phyloP scores from a whole-genome alignment of 2,329 filamentous ascomycete species.

The Grosmannia serpens region DNA sequence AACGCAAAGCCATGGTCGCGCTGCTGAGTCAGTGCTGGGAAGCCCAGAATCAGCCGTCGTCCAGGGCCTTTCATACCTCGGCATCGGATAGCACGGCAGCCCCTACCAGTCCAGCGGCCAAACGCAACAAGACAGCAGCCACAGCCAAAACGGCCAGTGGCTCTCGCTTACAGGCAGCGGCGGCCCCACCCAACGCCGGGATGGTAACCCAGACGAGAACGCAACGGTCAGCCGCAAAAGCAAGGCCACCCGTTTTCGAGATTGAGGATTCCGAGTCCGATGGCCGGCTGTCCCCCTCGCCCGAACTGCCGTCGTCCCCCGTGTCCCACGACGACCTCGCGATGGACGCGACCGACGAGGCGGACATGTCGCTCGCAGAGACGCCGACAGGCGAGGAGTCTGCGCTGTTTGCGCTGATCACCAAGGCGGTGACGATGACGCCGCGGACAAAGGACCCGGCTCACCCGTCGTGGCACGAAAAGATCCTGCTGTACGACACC shows the following conservation, averaged over 20 bases:
- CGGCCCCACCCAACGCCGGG: too few relatives aligned
- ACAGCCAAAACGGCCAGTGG: background rate
- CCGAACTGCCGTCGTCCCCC: background rate
- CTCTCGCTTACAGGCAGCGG: background rate
- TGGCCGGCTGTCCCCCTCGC: slow-evolving; percentile 27
- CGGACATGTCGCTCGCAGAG: slow-evolving; percentile 19
- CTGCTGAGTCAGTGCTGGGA: slow-evolving; percentile 59
- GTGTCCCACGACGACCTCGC: background rate
- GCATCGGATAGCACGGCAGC: background rate
- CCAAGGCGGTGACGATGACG: slow-evolving; percentile 38
- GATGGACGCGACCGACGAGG: background rate
- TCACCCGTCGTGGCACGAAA: slow-evolving; percentile 71
- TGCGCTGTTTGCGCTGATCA: slow-evolving; percentile 40
- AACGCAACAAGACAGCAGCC: background rate
- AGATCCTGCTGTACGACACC: slow-evolving; percentile 87
- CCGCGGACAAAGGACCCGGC: slow-evolving; percentile 36
- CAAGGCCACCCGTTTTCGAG: slow-evolving; percentile 13
- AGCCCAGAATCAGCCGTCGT: background rate
- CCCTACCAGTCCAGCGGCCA: slow-evolving; percentile 11
- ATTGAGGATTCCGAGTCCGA: slow-evolving; percentile 11
- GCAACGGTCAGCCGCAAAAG: slow-evolving; percentile 12
- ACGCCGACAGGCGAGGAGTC: slow-evolving; percentile 29
- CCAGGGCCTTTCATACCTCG: slow-evolving; percentile 15
- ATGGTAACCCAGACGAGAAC: background rate
- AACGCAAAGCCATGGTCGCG: slow-evolving; percentile 56